A percentile compares a stretch with the other conserved stretches of the same genome.
Evolutionary conservation across 2,329 filamentous ascomycete genomes (phyloP).

Genomic region (Aspergillus japonicus): DNA sequence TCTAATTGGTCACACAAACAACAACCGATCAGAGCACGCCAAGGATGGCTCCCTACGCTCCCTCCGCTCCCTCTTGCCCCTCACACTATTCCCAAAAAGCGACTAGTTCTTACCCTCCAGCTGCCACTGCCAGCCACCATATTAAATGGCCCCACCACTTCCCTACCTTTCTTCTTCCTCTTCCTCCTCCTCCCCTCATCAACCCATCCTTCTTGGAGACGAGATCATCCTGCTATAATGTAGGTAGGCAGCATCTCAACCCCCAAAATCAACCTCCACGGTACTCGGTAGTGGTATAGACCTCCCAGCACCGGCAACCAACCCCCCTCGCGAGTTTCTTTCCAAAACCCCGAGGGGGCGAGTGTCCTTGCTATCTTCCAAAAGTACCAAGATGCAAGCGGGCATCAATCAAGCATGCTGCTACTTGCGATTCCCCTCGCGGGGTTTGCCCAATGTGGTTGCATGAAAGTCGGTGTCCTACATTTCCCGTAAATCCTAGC

Average conservation of each 20-base stretch:
- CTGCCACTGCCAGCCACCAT: background rate
- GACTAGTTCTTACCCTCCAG: background rate
- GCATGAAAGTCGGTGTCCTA: background rate
- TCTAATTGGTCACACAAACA: background rate
- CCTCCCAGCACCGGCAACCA: slow-evolving; percentile 18
- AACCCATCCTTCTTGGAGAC: background rate
- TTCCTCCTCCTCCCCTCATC: background rate
- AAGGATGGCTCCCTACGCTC: background rate
- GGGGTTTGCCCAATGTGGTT: background rate
- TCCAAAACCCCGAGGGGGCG: slow-evolving; percentile 5
- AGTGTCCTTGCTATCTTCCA: slow-evolving; percentile 20
- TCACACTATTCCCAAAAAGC: background rate
- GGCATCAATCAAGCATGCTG: slow-evolving; percentile 12
- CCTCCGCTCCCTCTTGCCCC: background rate
- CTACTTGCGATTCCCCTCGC: background rate
- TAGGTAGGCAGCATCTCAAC: background rate
- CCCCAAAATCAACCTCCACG: background rate
- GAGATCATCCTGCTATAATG: background rate
- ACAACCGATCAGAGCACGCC: background rate
- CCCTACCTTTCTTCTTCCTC: too few relatives aligned
- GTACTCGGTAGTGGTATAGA: slow-evolving; percentile 12
- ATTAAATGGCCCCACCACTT: background rate
- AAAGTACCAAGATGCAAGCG: slow-evolving; percentile 17
- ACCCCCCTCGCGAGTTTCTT: background rate
- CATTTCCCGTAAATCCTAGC: background rate